Conservation (phyloP, 805 yeast species). For the Scheffersomyces coipomensis region DNA sequence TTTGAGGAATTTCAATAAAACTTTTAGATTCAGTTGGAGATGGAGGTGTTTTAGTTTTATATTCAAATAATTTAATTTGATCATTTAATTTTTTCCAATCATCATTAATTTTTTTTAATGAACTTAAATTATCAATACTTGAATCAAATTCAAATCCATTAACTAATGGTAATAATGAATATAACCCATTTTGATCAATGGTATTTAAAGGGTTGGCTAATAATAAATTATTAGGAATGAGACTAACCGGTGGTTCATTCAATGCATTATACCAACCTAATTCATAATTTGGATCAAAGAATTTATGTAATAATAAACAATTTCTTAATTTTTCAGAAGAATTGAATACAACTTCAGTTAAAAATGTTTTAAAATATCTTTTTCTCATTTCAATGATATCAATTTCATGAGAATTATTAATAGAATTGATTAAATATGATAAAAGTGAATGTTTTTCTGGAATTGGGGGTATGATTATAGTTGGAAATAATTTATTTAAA, state of each 20-base stretch:
- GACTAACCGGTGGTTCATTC: slow-evolving; percentile 43
- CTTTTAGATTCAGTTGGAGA: slow-evolving; percentile 7
- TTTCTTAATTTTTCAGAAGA: slow-evolving; percentile 25
- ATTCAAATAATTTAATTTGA: slow-evolving; percentile 29
- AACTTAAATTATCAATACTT: slow-evolving; percentile 26
- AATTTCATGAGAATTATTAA: slow-evolving; percentile 34
- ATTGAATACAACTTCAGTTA: slow-evolving; percentile 36
- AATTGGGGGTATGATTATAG: slow-evolving; percentile 40
- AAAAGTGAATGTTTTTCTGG: slow-evolving; percentile 49
- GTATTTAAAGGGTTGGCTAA: slow-evolving; percentile 52
- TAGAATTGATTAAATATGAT: slow-evolving; percentile 38
- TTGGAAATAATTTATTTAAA: slow-evolving; percentile 37
- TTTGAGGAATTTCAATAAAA: slow-evolving; percentile 24
- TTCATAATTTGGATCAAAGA: slow-evolving; percentile 51
- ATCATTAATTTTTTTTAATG: slow-evolving; percentile 32
- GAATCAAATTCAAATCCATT: slow-evolving; percentile 36
- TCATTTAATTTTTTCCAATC: slow-evolving; percentile 31
- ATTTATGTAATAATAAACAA: slow-evolving; percentile 42
- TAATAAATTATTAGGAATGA: slow-evolving; percentile 47
- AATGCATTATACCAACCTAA: slow-evolving; percentile 51
- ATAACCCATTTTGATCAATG: slow-evolving; percentile 52
- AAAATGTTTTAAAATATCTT: slow-evolving; percentile 43
- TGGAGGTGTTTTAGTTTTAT: slow-evolving; percentile 2
- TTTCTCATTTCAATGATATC: slow-evolving; percentile 48
- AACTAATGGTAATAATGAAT: slow-evolving; percentile 45